Percentiles rank a stretch among this genome's conserved stretches.
Conservation (phyloP, 768 basidiomycete genomes). For the Leccinum incarnatum region DNA sequence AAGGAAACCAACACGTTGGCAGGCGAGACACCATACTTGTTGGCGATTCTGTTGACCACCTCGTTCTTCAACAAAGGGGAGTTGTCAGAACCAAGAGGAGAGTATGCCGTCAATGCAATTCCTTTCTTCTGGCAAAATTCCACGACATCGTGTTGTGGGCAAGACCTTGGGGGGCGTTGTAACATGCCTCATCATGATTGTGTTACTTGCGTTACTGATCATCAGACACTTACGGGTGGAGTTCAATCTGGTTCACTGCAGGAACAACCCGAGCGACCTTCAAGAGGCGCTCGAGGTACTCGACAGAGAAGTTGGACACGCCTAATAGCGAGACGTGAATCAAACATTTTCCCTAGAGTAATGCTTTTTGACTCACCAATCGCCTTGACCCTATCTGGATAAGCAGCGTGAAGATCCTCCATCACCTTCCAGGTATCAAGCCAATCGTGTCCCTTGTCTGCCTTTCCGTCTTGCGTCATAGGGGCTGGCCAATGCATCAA, state of each 20-base stretch:
- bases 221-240: conserved; percentile 55
- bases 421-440: conserved; percentile 78
- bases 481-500: conserved; percentile 85
- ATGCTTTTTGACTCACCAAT: conserved; percentile 48
- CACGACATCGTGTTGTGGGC: conserved; percentile 64
- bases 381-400: conserved; percentile 71
- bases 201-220: background rate
- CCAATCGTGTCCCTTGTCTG: conserved; percentile 60
- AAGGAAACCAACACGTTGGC: conserved; percentile 71
- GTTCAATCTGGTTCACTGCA: conserved; percentile 78
- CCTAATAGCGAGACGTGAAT: conserved; percentile 30
- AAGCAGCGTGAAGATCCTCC: conserved; percentile 62
- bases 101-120: conserved; percentile 75
- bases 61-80: conserved; percentile 64
- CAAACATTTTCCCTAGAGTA: background rate
- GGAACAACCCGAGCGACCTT: conserved; percentile 55
- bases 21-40: conserved; percentile 54
- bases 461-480: conserved; percentile 52
- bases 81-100: conserved; percentile 70
- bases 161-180: conserved; percentile 40
- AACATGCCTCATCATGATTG: background rate
- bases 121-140: conserved; percentile 59
- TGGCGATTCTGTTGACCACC: conserved; percentile 59
- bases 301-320: conserved; percentile 70
- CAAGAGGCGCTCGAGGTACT: conserved; percentile 61